Percentiles rank a stretch among this genome's conserved stretches.
Conservation (phyloP, 331 rosid genomes). For the Rhamnella rubrinervis region DNA sequence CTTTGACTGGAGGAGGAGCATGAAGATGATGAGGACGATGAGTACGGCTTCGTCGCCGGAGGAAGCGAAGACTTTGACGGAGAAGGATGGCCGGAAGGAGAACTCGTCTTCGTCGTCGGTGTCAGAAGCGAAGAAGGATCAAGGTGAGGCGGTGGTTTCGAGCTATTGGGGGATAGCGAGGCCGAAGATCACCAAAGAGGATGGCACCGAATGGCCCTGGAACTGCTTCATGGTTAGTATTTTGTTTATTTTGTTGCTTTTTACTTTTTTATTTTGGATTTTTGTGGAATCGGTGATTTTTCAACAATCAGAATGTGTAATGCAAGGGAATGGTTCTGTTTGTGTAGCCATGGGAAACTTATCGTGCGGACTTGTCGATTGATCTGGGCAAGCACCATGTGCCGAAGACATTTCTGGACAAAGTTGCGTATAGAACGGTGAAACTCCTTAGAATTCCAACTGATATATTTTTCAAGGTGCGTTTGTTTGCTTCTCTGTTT, state of each 20-base stretch:
- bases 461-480: slow-evolving; percentile 61
- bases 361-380: slow-evolving; percentile 49
- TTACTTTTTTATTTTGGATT: neutral
- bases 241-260: neutral
- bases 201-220: slow-evolving; percentile 91
- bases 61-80: slow-evolving; percentile 26
- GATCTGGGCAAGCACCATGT: slow-evolving; percentile 68
- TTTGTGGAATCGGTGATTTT: neutral
- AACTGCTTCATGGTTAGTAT: slow-evolving; percentile 66
- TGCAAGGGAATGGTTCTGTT: neutral
- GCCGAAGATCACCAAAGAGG: slow-evolving; percentile 55
- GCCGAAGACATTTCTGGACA: slow-evolving; percentile 65
- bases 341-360: slow-evolving; percentile 69
- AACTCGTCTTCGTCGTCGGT: slow-evolving; percentile 12
- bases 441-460: slow-evolving; percentile 68
- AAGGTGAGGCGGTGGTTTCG: slow-evolving; percentile 21
- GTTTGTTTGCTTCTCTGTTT: neutral
- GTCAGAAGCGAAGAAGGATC: slow-evolving; percentile 27
- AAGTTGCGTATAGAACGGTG: slow-evolving; percentile 63
- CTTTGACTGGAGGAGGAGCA: slow-evolving; percentile 46
- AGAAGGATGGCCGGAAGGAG: slow-evolving; percentile 18
- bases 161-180: slow-evolving; percentile 72
- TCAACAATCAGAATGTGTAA: neutral
- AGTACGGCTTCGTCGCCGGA: slow-evolving; percentile 34
- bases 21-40: slow-evolving; percentile 38